Conservation (phyloP, 2,329 filamentous ascomycete species). For the Ceratocystis ficicola region DNA sequence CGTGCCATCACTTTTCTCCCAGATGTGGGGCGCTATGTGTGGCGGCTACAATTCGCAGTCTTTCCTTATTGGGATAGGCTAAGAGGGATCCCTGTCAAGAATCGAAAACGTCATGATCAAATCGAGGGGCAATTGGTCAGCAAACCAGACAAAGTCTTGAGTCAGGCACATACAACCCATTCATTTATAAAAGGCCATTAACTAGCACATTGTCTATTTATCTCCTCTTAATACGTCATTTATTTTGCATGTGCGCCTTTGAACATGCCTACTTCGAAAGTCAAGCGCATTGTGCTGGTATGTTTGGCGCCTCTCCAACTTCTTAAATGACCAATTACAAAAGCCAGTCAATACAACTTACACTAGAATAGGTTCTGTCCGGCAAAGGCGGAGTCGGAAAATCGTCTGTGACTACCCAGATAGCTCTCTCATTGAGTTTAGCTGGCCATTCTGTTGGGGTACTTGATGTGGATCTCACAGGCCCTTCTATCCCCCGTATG, state of each 20-base stretch:
- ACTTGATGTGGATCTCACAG: constrained; percentile 90
- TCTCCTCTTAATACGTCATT: background rate
- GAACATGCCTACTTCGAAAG: constrained; percentile 32
- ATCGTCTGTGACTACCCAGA: constrained; percentile 92
- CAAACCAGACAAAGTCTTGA: constrained; percentile 6
- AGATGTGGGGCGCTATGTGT: constrained; percentile 12
- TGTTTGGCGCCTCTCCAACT: constrained; percentile 24
- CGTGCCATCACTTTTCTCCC: constrained; percentile 6
- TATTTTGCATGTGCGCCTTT: background rate
- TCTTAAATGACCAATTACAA: background rate
- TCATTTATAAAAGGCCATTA: background rate
- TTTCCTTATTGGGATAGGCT: constrained; percentile 12
- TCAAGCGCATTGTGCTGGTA: constrained; percentile 69
- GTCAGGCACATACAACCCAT: background rate
- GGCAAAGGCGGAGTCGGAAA: constrained; percentile 98
- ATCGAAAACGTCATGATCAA: background rate
- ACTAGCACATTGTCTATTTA: background rate
- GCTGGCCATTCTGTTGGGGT: constrained; percentile 84
- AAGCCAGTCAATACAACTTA: constrained; percentile 7
- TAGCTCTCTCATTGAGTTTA: constrained; percentile 77
- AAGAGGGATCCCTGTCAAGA: constrained; percentile 9
- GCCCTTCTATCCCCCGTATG: constrained; percentile 90
- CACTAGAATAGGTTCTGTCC: constrained; percentile 55
- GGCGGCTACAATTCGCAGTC: background rate
- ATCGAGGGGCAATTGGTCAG: constrained; percentile 11